Evolutionary conservation across 257 asterid genomes (phyloP), one percentile per base, ranked within the genome.

Genomic region (Perilla frutescens): DNA sequence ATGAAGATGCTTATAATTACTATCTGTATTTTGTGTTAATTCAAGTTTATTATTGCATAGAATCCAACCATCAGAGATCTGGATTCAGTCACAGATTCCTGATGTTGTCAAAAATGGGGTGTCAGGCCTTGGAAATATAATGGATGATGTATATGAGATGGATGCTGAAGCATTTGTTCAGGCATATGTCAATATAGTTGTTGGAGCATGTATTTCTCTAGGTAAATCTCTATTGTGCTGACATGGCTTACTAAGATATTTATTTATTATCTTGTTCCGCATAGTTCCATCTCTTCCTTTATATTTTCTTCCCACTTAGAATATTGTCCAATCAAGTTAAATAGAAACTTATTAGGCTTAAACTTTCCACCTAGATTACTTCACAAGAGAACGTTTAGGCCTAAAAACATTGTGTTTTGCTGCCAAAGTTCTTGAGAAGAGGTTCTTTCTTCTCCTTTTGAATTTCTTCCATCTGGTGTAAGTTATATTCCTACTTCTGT

Each of bases 11-110:
- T 69, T 53, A 49, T 26, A 34, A 26, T 60, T 39, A 12, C 65
- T 45, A 43, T 78, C 14, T 29, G 9, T 41, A 32, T 56, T 63
- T 69, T 43, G 59, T 62, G 60, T 64, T 76, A 70, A 65, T 39
- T 31, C 77, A 36, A 68, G 49, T 75, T 72, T 58, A 44, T 39
- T 76, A 48, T 81, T 76, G 66, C 63, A 13, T 53, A 95, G 99
- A 71, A 85, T 92, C 71, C 81, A 44, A 81, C 93, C 99, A 60
- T 95, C 97, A 62, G 96, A 88, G 80, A 93, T 89, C 63, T 94
- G 99, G 98, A 81, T 94, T 74, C 87, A 86, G 79, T 88, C 91
- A n/a, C 97, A 88, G 77, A 78, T 95, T 77, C 99, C 98, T 39
- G 87, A 84, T 72, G 88, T 95, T 68, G 82, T 95, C 15, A 86